These are phyloP conservation scores for Candida nanaspora DNA, from an alignment of 805 yeast species.

Conservation along the genomic window DNA sequence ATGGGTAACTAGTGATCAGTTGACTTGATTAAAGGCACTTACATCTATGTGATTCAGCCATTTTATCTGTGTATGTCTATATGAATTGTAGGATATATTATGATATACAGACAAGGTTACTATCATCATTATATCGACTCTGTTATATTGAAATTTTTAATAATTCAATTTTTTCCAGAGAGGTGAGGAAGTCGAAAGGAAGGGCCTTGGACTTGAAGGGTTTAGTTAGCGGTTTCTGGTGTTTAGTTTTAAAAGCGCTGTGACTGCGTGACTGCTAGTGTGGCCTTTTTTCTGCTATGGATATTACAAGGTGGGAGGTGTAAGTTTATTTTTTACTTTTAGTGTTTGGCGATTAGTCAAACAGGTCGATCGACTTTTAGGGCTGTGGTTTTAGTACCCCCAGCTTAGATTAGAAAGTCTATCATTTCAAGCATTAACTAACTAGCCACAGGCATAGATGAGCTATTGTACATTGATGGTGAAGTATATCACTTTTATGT, in stretches of 20 bases:
- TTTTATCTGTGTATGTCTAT: constrained; percentile 31
- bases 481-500: no score
- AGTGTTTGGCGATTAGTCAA: not conserved
- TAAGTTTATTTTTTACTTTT: not conserved
- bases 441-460: no score
- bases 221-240: not conserved
- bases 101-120: not conserved
- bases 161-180: not conserved
- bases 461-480: no score
- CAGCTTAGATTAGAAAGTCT: no score
- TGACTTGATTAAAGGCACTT: constrained; percentile 39
- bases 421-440: no score
- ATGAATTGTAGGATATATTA: constrained; percentile 1
- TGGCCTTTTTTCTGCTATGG: not conserved
- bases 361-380: no score
- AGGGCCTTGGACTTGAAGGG: not conserved
- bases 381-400: no score
- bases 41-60: constrained; percentile 98
- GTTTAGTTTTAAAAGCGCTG: not conserved
- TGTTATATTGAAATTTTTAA: constrained; percentile 2
- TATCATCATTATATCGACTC: no score
- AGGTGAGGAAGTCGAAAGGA: not conserved
- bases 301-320: not conserved
- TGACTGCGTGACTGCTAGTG: not conserved
- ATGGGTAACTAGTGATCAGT: no score